A percentile compares a stretch with the other conserved stretches of the same genome.
phyloP scores from a whole-genome alignment of 2,329 filamentous ascomycete genomes.

The Ophiocordyceps sinensis region DNA sequence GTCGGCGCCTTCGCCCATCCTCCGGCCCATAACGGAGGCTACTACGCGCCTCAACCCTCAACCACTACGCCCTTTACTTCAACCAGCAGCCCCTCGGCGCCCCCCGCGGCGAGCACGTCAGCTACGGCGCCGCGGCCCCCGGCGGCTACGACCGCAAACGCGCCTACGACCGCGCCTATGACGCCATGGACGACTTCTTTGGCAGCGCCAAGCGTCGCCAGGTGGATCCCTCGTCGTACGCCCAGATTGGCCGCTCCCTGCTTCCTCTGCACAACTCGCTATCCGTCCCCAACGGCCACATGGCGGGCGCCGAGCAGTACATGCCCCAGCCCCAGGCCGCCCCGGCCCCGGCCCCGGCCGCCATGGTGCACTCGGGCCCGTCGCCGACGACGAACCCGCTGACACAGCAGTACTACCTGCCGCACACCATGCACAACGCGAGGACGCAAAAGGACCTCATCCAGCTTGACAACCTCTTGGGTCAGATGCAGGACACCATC shows the following conservation, averaged over 20 bases:
- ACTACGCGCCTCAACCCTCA: slow-evolving; percentile 42
- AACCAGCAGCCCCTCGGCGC: slow-evolving; percentile 44
- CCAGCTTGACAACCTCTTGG: slow-evolving; percentile 87
- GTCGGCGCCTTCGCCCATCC: slow-evolving; percentile 41
- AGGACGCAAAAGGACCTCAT: slow-evolving; percentile 88
- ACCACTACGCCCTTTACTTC: slow-evolving; percentile 65
- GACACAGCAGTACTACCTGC: slow-evolving; percentile 69
- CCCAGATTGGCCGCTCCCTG: slow-evolving; percentile 79
- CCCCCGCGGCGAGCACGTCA: slow-evolving; percentile 45
- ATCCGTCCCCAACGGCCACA: slow-evolving; percentile 40
- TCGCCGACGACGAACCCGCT: slow-evolving; percentile 42
- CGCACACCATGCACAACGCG: slow-evolving; percentile 56
- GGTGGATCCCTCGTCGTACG: slow-evolving; percentile 79
- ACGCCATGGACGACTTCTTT: slow-evolving; percentile 88
- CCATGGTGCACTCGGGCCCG: slow-evolving; percentile 38
- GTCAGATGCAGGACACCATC: slow-evolving; percentile 90
- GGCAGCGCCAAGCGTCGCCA: slow-evolving; percentile 82
- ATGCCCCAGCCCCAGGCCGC: slow-evolving; percentile 24
- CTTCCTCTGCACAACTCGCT: slow-evolving; percentile 65
- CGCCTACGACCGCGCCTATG: slow-evolving; percentile 72
- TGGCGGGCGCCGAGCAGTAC: slow-evolving; percentile 36
- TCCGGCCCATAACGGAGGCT: slow-evolving; percentile 34
- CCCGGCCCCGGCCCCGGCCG: slow-evolving; percentile 22
- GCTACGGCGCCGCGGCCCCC: slow-evolving; percentile 40
- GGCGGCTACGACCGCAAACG: slow-evolving; percentile 63